These are phyloP conservation scores for Polyporus arcularius DNA, from an alignment of 768 basidiomycete species.

Conservation along the genomic window DNA sequence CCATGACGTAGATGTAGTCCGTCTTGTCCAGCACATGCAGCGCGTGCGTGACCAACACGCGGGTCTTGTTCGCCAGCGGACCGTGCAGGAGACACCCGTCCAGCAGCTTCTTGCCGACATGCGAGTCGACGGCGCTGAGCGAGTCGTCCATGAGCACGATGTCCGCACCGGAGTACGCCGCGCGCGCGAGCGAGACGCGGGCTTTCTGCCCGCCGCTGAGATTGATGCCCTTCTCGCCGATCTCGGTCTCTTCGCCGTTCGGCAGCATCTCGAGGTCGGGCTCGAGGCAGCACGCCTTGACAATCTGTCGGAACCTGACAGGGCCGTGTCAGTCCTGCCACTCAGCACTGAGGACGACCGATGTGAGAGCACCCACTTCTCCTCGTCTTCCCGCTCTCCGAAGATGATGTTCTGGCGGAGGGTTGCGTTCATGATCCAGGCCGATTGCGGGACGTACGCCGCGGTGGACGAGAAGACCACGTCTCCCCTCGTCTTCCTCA, in stretches of 20 bases:
- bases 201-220: slow-evolving; percentile 57
- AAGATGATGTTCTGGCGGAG: slow-evolving; percentile 75
- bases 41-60: slow-evolving; percentile 88
- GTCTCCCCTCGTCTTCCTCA: slow-evolving; percentile 65
- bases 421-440: slow-evolving; percentile 69
- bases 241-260: slow-evolving; percentile 66
- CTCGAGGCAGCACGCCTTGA: slow-evolving; percentile 66
- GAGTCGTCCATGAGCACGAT: slow-evolving; percentile 83
- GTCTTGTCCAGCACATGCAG: slow-evolving; percentile 85
- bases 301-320: slow-evolving; percentile 53
- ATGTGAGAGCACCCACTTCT: slow-evolving; percentile 35
- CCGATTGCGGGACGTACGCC: slow-evolving; percentile 58
- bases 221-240: slow-evolving; percentile 79
- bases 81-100: slow-evolving; percentile 36
- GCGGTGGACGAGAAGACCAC: slow-evolving; percentile 49
- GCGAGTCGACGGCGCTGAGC: slow-evolving; percentile 76
- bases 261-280: slow-evolving; percentile 74
- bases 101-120: slow-evolving; percentile 63
- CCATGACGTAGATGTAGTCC: slow-evolving; percentile 75
- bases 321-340: neutral
- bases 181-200: slow-evolving; percentile 74
- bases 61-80: slow-evolving; percentile 55
- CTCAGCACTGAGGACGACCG: neutral
- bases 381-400: slow-evolving; percentile 63
- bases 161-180: slow-evolving; percentile 72